These are phyloP conservation scores for Thalassiosira hispida DNA, from an alignment of 352 stramenopile genomes.

Conservation along the genomic window DNA sequence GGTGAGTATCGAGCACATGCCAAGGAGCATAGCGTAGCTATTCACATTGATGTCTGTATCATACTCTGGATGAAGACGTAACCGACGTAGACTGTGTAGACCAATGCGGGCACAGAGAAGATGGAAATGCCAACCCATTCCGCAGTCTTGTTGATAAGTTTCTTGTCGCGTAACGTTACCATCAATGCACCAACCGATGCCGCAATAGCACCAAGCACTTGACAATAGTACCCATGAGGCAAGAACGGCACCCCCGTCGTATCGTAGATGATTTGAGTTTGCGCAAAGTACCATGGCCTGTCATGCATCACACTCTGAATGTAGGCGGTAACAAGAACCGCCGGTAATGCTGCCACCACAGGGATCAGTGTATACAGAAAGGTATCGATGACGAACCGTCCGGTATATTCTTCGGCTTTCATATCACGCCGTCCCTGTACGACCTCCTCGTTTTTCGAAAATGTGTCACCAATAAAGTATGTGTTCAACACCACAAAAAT, in stretches of 20 bases:
- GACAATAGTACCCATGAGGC: conserved; percentile 24
- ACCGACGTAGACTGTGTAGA: conserved; percentile 11
- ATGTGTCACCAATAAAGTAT: conserved; percentile 35
- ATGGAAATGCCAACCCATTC: conserved; percentile 27
- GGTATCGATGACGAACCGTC: conserved; percentile 14
- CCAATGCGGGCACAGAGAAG: conserved; percentile 24
- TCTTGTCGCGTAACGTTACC: conserved; percentile 44
- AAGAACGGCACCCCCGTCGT: conserved; percentile 9
- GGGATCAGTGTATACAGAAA: conserved; percentile 13
- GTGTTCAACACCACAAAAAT: conserved; percentile 22
- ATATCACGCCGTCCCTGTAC: conserved; percentile 31
- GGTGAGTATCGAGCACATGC: no score
- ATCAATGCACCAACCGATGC: conserved; percentile 34
- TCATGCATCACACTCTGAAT: conserved; percentile 12
- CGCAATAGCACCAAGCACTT: conserved; percentile 13
- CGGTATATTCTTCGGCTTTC: conserved; percentile 27
- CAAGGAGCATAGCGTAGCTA: no score
- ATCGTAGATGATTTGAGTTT: conserved; percentile 31
- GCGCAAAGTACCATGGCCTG: conserved; percentile 33
- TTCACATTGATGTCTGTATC: no score
- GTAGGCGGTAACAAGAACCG: conserved; percentile 10
- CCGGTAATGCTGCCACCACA: conserved; percentile 7
- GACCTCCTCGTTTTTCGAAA: conserved; percentile 22
- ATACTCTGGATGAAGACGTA: no score
- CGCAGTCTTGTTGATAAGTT: conserved; percentile 36